phyloP scores from a whole-genome alignment of 2,329 filamentous ascomycete genomes.

The Phaeosphaeriaceae sp. region DNA sequence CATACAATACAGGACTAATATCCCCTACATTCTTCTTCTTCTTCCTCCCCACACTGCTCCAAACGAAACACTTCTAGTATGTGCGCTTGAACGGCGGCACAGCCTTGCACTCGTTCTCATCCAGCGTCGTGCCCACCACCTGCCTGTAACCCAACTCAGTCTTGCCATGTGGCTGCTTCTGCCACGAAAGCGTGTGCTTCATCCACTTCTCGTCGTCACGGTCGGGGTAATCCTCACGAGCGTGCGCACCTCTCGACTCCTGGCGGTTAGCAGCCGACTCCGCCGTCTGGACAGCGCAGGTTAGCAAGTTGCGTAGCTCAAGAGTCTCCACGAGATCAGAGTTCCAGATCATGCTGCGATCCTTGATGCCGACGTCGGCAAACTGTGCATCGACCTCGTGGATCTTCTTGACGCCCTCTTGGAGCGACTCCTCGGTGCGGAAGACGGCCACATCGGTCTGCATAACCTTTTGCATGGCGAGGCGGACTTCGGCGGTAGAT shows the following conservation, averaged over 20 bases:
- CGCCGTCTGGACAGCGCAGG: conserved; percentile 96
- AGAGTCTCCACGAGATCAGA: conserved; percentile 95
- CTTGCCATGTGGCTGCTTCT: conserved; percentile 88
- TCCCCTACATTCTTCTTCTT: conserved; percentile 5
- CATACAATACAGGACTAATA: conserved; percentile 43
- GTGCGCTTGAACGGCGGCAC: conserved; percentile 96
- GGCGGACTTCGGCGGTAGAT: conserved; percentile 85
- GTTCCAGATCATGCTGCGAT: conserved; percentile 99
- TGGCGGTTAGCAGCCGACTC: conserved; percentile 89
- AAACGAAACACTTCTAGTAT: conserved; percentile 65
- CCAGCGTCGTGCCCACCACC: conserved; percentile 83
- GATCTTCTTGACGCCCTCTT: conserved; percentile 91
- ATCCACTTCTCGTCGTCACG: conserved; percentile 97
- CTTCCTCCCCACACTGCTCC: background rate
- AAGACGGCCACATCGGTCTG: conserved; percentile 97
- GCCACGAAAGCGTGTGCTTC: conserved; percentile 98
- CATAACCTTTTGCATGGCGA: conserved; percentile 98
- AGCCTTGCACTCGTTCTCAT: conserved; percentile 94
- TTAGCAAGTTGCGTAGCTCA: conserved; percentile 92
- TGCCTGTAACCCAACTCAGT: conserved; percentile 85
- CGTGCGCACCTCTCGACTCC: conserved; percentile 96
- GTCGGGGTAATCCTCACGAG: conserved; percentile 94
- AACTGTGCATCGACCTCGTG: conserved; percentile 81
- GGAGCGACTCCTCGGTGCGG: conserved; percentile 90
- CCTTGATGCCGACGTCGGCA: conserved; percentile 89